Percentiles rank a stretch among this genome's conserved stretches.
Conservation (phyloP, 2,329 filamentous ascomycete species). For the Daldinia sp. region DNA sequence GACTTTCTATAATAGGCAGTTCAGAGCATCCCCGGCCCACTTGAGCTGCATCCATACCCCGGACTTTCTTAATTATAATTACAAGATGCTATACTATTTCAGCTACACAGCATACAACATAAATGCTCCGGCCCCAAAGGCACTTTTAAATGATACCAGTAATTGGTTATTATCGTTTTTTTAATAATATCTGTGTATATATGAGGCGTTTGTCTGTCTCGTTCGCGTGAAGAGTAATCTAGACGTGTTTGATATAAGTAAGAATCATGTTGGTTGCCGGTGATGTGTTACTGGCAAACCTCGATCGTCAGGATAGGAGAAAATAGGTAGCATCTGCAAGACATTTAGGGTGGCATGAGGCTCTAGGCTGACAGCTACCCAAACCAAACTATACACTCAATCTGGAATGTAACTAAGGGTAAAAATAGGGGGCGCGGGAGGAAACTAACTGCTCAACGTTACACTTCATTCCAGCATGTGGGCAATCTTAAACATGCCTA, state of each 20-base stretch:
- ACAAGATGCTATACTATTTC: conserved; percentile 6
- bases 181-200: background rate
- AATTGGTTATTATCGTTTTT: background rate
- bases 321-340: conserved; percentile 8
- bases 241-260: conserved; percentile 7
- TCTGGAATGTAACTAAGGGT: conserved; percentile 27
- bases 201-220: background rate
- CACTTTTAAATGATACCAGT: background rate
- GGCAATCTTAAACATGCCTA: conserved; percentile 1
- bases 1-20: conserved; percentile 34
- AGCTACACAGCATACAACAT: background rate
- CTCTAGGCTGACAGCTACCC: conserved; percentile 19
- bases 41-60: conserved; percentile 8
- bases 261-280: background rate
- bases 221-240: background rate
- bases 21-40: conserved; percentile 16
- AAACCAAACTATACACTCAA: conserved; percentile 8
- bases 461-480: conserved; percentile 32
- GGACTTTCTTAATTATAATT: conserved; percentile 16
- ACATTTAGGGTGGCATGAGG: conserved; percentile 28
- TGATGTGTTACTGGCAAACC: background rate
- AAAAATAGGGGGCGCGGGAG: conserved; percentile 12
- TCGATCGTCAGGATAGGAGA: background rate
- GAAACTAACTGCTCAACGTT: conserved; percentile 28
- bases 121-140: background rate